These are phyloP conservation scores for Verticillium longisporum DNA, from an alignment of 2,329 filamentous ascomycete species.

Conservation along the genomic window DNA sequence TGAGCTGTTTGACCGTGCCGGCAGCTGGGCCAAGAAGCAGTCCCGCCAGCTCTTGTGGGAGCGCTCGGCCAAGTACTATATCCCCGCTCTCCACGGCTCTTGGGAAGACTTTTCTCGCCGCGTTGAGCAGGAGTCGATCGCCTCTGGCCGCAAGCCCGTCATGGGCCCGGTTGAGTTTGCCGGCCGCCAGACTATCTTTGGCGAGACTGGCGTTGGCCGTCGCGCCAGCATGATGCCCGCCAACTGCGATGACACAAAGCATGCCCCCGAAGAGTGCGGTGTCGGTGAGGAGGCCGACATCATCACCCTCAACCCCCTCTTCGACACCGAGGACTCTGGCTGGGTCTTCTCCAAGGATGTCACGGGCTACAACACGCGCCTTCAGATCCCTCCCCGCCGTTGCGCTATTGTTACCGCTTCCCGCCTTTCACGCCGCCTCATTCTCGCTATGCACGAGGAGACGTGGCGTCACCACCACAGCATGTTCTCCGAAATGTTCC, in stretches of 20 bases:
- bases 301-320: constrained; percentile 72
- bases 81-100: constrained; percentile 60
- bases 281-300: constrained; percentile 67
- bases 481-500: constrained; percentile 80
- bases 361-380: constrained; percentile 55
- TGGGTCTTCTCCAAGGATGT: constrained; percentile 68
- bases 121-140: constrained; percentile 54
- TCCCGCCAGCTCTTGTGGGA: constrained; percentile 72
- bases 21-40: constrained; percentile 60
- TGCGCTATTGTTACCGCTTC: constrained; percentile 66
- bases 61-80: constrained; percentile 68
- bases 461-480: constrained; percentile 59
- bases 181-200: constrained; percentile 36
- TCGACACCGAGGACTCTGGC: constrained; percentile 62
- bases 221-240: constrained; percentile 42
- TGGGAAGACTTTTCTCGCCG: constrained; percentile 67
- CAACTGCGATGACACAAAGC: constrained; percentile 35
- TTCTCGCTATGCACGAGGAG: constrained; percentile 69
- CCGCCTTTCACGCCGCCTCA: constrained; percentile 58
- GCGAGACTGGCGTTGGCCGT: constrained; percentile 42
- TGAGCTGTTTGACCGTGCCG: constrained; percentile 64
- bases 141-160: constrained; percentile 46
- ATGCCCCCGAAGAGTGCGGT: constrained; percentile 43
- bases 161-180: constrained; percentile 60
- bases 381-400: constrained; percentile 56